These are phyloP conservation scores for Nigrospora sphaerica DNA, from an alignment of 2,329 filamentous ascomycete genomes.

Conservation along the genomic window DNA sequence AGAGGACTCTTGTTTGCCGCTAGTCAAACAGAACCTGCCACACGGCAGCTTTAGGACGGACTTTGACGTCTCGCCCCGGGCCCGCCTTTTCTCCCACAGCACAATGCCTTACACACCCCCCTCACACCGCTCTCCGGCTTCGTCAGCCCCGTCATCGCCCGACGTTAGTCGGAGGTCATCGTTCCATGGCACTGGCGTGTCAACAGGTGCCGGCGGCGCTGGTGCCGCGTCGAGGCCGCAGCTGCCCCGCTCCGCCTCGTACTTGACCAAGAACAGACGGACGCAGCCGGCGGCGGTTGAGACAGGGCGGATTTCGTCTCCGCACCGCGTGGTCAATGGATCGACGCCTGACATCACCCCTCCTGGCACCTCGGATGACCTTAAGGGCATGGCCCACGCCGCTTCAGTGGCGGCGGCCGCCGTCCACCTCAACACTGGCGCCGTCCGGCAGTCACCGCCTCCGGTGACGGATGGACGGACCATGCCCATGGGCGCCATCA, in stretches of 20 bases:
- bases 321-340: conserved; percentile 15
- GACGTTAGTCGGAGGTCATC: conserved; percentile 52
- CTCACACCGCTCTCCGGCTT: conserved; percentile 56
- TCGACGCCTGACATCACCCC: conserved; percentile 35
- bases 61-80: conserved; percentile 9
- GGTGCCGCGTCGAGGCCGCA: conserved; percentile 36
- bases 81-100: conserved; percentile 14
- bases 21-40: conserved; percentile 11
- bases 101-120: conserved; percentile 84
- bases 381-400: conserved; percentile 33
- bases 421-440: conserved; percentile 29
- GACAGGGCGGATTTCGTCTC: not conserved
- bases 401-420: conserved; percentile 42
- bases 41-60: conserved; percentile 15
- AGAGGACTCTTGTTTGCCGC: conserved; percentile 19
- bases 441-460: conserved; percentile 77
- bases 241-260: conserved; percentile 59
- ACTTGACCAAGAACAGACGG: conserved; percentile 56
- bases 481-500: conserved; percentile 78
- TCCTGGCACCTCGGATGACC: conserved; percentile 41
- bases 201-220: not conserved
- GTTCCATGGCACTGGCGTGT: conserved; percentile 29
- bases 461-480: conserved; percentile 63
- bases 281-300: conserved; percentile 39
- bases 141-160: conserved; percentile 50